Evolutionary conservation across 192 early-diverging fungal species (phyloP), one percentile per base, ranked within the genome.

Genomic region (Backusella tuberculispora): DNA sequence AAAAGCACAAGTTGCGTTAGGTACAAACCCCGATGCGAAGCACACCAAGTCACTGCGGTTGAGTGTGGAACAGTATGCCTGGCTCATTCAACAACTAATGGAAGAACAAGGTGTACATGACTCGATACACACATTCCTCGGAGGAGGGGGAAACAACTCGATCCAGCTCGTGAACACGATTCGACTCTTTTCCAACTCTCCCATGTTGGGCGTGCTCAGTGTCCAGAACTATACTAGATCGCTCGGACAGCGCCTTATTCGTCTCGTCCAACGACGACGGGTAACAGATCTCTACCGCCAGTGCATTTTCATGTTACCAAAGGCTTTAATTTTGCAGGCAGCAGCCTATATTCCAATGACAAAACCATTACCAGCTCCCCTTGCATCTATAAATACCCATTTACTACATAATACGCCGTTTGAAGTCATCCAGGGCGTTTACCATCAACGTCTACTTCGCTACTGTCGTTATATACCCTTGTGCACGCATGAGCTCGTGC

Each of bases 101-200:
- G 76, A 78, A 69, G 76, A 78, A 47, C 65, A 78, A 71, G 47
- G 41, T 37, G 75, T 76, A 40, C 45, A 69, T 41, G 63, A 66
- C 19, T 65, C 43, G 13, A 70, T 45, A 42, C 40, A 46, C 42
- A 45, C 68, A 8, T 44, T 29, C 10, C 68, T 70, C 21, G 53
- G 21, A 26, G 53, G 7, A 26, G 13, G 10, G n/a, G n/a, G 29
- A 34, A 34, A 1, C 21, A 60, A 60, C 53, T 70, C 42, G 15
- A 17, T 46, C 46, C 68, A 44, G 26, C 45, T 70, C 12, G 45
- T 21, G 68, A 46, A 45, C 19, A 6, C 45, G 0, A 70, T 70
- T 70, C 68, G 26, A 1, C 26, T 26, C 12, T 47, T 44, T n/a
- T 29, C 68, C 47, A 37, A 45, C 15, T 50, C 74, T 12, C 53